Evolutionary conservation across 345 rosid species (phyloP), one percentile per base, ranked within the genome.

Genomic region (Euphorbia peplus): DNA sequence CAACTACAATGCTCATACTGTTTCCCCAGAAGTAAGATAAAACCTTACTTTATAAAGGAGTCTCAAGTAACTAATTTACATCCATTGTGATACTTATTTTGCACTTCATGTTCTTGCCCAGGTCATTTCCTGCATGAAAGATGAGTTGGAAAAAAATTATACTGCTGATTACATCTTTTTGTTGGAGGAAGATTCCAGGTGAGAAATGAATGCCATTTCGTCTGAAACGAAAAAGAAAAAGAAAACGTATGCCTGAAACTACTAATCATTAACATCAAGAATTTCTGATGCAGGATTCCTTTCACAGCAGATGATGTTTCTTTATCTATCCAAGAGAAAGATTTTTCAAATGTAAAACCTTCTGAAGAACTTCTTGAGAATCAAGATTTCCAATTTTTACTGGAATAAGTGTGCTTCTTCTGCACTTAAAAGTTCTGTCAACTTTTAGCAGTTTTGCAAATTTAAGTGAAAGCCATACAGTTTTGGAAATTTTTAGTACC

Each of bases 351-450:
- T 59, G 78, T 74, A 29, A 66, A 78, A 52, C 61, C 72, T 37
- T 46, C 81, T 6, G 29, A 32, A 22, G 67, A 70, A 8, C 75
- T 78, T 73, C 25, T 56, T 0, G 66, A 78, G 63, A 70, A 70
- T 26, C 59, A 75, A 22, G 70, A 60, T 75, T 77, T 77, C 68
- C 71, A 73, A 29, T 77, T 77, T 69, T 73, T 77, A 73, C 63
- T 48, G 44, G 74, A 77, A 24, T 77, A 60, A 69, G 77, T 39
- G 4, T 10, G 54, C 24, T 75, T 77, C 72, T 67, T 16, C 4
- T 30, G 35, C 18, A 35, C 62, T 18, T 54, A 24, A 60, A 8
- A 22, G 44, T 8, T 25, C 4, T 46, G 15, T 58, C 41, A 58
- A 60, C 2, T 18, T 60, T 60, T 46, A 32, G 37, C 62, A 29